Conservation (phyloP, 257 asterid species). For the Solanum sitiens region DNA sequence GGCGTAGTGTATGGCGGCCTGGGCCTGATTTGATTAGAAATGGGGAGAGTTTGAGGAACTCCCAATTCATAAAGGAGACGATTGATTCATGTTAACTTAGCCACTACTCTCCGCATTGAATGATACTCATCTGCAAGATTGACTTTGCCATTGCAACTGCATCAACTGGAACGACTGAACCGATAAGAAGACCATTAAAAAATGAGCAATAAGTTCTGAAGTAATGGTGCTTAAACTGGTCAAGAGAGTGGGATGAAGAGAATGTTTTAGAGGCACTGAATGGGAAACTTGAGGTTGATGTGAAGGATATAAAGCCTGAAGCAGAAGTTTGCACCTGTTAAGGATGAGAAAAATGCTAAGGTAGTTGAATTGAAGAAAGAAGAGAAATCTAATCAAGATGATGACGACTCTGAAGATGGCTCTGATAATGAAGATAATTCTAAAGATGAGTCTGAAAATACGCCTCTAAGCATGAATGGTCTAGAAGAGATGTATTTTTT, state of each 20-base stretch:
- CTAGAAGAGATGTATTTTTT: slow-evolving; percentile 6
- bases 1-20: no score
- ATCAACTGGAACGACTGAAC: no score
- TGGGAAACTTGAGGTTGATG: background rate
- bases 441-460: slow-evolving; percentile 9
- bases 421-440: slow-evolving; percentile 20
- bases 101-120: no score
- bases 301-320: slow-evolving; percentile 8
- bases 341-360: background rate
- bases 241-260: slow-evolving; percentile 1
- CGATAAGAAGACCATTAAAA: no score
- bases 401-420: slow-evolving; percentile 7
- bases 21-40: no score
- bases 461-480: background rate
- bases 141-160: no score
- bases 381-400: background rate
- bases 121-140: no score
- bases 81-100: no score
- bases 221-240: no score
- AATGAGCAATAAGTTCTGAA: no score
- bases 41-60: no score
- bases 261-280: background rate
- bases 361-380: slow-evolving; percentile 5
- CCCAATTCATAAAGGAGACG: no score
- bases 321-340: background rate